These are phyloP conservation scores for Trametes meyenii DNA, from an alignment of 768 basidiomycete genomes.

Conservation along the genomic window DNA sequence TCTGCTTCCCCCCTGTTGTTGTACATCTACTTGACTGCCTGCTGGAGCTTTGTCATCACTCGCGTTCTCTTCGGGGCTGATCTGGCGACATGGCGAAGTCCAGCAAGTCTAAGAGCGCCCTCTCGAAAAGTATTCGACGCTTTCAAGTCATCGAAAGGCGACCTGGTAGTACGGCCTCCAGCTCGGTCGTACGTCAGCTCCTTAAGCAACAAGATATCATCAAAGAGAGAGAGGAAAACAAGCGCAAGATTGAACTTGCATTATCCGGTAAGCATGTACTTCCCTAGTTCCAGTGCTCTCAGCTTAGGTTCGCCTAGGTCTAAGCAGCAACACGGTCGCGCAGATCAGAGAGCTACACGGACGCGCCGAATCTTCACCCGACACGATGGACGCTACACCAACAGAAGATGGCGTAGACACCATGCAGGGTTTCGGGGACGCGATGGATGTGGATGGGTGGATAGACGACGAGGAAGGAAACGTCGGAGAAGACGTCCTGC, in stretches of 20 bases:
- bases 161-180: not conserved
- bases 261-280: not conserved
- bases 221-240: not conserved
- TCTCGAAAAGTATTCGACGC: too few species aligned
- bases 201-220: not conserved
- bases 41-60: too few species aligned
- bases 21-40: too few species aligned
- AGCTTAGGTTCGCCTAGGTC: not conserved
- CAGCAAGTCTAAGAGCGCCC: too few species aligned
- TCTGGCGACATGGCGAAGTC: too few species aligned
- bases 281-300: not conserved
- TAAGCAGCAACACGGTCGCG: not conserved
- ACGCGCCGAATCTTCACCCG: not conserved
- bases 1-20: too few species aligned
- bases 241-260: not conserved
- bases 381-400: not conserved
- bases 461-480: not conserved
- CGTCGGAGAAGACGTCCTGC: not conserved
- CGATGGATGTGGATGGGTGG: not conserved
- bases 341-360: not conserved
- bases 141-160: not conserved
- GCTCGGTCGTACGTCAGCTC: not conserved
- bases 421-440: too few species aligned
- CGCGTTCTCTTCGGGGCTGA: too few species aligned
- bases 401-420: not conserved